Evolutionary conservation across 257 asterid genomes (phyloP).

Genomic region (Echium plantagineum): DNA sequence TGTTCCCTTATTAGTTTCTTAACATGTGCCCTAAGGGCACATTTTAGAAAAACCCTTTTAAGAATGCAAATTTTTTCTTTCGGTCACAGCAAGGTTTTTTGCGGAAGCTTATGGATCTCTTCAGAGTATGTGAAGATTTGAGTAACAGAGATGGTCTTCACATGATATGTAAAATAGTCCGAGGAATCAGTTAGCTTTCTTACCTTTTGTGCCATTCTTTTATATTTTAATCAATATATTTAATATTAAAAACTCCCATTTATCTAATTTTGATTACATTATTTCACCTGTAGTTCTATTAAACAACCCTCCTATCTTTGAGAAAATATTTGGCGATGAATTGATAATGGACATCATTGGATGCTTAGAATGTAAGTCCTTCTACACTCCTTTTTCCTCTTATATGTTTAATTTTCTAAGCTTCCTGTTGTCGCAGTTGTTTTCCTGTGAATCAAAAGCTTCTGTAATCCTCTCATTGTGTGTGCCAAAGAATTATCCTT

Average conservation of each 20-base stretch:
- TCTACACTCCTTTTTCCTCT: not conserved
- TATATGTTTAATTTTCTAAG: not conserved
- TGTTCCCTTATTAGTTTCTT: too few species aligned
- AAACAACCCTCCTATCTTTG: slow-evolving; percentile 78
- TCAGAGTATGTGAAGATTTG: slow-evolving; percentile 72
- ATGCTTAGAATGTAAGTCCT: slow-evolving; percentile 75
- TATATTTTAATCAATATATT: not conserved
- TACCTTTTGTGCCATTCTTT: slow-evolving; percentile 3
- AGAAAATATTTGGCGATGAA: slow-evolving; percentile 86
- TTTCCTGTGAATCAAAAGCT: too few species aligned
- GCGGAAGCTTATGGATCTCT: slow-evolving; percentile 69
- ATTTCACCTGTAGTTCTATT: slow-evolving; percentile 57
- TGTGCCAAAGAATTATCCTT: not conserved
- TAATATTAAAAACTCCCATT: slow-evolving; percentile 1
- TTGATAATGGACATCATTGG: slow-evolving; percentile 86
- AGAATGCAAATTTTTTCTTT: too few species aligned
- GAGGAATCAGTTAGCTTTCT: slow-evolving; percentile 70
- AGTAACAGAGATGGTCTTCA: slow-evolving; percentile 74
- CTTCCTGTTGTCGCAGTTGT: not conserved
- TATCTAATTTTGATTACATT: slow-evolving; percentile 4
- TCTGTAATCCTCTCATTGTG: too few species aligned
- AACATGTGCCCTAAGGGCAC: too few species aligned
- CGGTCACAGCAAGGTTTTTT: slow-evolving; percentile 68
- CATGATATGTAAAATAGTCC: slow-evolving; percentile 66
- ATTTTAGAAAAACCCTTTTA: too few species aligned